Conservation (phyloP, 495 filamentous ascomycete genomes). For the Darksidea phi region DNA sequence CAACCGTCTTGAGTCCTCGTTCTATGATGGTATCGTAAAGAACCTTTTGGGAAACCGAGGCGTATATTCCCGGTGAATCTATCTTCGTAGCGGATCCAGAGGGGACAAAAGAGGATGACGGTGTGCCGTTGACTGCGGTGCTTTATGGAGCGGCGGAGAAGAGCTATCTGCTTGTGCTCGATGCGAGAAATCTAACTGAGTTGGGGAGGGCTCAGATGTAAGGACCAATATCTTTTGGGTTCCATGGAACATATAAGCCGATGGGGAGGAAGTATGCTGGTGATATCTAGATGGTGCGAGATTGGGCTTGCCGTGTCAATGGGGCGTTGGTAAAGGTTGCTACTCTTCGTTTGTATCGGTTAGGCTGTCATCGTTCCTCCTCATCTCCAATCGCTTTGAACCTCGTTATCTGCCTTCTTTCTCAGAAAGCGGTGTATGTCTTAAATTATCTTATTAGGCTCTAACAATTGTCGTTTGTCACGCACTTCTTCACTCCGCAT, state of each 20-base stretch:
- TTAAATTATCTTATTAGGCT: too few relatives aligned
- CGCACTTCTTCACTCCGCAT: too few relatives aligned
- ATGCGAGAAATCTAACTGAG: constrained; percentile 65
- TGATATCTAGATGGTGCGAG: constrained; percentile 25
- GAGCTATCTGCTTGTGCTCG: constrained; percentile 69
- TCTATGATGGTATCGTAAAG: constrained; percentile 68
- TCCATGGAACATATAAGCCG: constrained; percentile 66
- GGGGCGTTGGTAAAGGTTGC: too few relatives aligned
- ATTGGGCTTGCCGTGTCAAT: too few relatives aligned
- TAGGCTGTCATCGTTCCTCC: too few relatives aligned
- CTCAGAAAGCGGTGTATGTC: too few relatives aligned
- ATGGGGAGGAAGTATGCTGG: constrained; percentile 14
- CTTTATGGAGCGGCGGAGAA: constrained; percentile 61
- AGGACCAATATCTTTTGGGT: constrained; percentile 63
- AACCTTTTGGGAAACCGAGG: constrained; percentile 56
- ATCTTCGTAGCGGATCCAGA: constrained; percentile 64
- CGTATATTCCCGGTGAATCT: constrained; percentile 70
- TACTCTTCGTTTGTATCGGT: too few relatives aligned
- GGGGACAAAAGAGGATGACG: constrained; percentile 61
- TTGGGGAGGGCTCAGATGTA: constrained; percentile 64
- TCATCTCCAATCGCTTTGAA: too few relatives aligned
- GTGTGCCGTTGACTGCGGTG: constrained; percentile 68
- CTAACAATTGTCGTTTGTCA: too few relatives aligned
- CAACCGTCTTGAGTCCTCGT: constrained; percentile 57
- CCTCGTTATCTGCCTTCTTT: too few relatives aligned